Percentiles rank a stretch among this genome's conserved stretches.
phyloP scores from a whole-genome alignment of 73 alveolate genomes.

The Paramecium pentaurelia region DNA sequence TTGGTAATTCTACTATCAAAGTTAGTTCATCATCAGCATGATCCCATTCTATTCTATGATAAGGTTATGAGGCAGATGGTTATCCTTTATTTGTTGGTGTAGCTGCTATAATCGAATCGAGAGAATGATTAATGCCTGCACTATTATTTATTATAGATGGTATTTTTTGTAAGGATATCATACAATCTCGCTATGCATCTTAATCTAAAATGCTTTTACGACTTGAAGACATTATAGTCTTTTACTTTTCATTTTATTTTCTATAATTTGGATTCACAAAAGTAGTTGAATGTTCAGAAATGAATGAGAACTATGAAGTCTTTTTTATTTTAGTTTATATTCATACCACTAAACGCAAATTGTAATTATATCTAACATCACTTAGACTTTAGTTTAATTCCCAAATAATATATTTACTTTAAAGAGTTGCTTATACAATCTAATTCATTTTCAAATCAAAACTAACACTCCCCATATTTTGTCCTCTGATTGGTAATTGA shows the following conservation, averaged over 20 bases:
- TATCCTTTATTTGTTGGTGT: not conserved
- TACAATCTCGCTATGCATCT: not conserved
- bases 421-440: not conserved
- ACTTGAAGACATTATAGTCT: not conserved
- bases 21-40: not conserved
- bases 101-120: not conserved
- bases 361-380: slow-evolving; percentile 1
- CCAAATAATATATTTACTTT: not conserved
- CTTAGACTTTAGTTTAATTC: not conserved
- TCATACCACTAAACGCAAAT: not conserved
- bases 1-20: slow-evolving; percentile 12
- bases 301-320: slow-evolving; percentile 1
- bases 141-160: not conserved
- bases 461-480: not conserved
- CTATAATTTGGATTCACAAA: not conserved
- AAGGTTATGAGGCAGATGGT: not conserved
- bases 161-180: not conserved
- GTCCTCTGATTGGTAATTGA: not conserved
- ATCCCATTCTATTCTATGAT: slow-evolving; percentile 27
- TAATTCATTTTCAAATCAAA: slow-evolving; percentile 20
- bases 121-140: not conserved
- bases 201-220: not conserved
- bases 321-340: not conserved
- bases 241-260: not conserved
- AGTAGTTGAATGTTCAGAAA: slow-evolving; percentile 8